Base-by-base conservation (phyloP, 2,329 filamentous ascomycete genomes). In the Paramyrothecium roridum region DNA sequence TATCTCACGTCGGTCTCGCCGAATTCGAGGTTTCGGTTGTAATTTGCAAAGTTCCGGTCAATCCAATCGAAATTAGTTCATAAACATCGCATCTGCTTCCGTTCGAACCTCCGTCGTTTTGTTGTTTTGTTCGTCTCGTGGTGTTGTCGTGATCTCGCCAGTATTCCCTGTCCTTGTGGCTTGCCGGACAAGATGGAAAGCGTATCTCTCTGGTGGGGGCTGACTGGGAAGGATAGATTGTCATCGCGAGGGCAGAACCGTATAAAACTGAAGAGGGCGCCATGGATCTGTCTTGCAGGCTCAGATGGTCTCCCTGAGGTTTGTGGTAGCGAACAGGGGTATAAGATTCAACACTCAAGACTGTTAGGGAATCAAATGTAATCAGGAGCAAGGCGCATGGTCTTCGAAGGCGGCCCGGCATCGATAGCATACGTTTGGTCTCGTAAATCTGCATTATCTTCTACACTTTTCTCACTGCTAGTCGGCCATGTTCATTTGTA, bases 11-110 rank as follows among this genome's bases (percentile, higher is more conserved):
- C 70, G 65, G 69, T 71, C 67, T 73, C 71, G 67, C 68, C 69
- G 67, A 69, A 66, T 70, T 73, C 73, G 72, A 76, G 74, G 76
- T 76, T 74, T 80, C 76, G 80, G 77, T 81, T 83, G 80, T 82
- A 80, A 77, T 77, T 80, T 73, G 78, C 77, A 78, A 77, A 72
- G 76, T 76, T 78, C 79, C 71, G 73, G 69, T 75, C 73, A 75
- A 77, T 75, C 71, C 73, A 80, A 80, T 79, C 80, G 80, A 82
- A 79, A 73, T 77, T 74, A 78, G 75, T 80, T 68, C 62, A 67
- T 72, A 66, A 71, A 68, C 61, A 63, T 64, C 67, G 58, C 37
- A 43, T 43, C 37, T 43, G 37, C 37, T 43, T 43, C 37, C 37
- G 37, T 43, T 43, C 37, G 37, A 43, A 19, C 16, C 66, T 63